A percentile compares a stretch with the other conserved stretches of the same genome.
Conservation (phyloP, 2,329 filamentous ascomycete species). For the Curvularia verruculosa region DNA sequence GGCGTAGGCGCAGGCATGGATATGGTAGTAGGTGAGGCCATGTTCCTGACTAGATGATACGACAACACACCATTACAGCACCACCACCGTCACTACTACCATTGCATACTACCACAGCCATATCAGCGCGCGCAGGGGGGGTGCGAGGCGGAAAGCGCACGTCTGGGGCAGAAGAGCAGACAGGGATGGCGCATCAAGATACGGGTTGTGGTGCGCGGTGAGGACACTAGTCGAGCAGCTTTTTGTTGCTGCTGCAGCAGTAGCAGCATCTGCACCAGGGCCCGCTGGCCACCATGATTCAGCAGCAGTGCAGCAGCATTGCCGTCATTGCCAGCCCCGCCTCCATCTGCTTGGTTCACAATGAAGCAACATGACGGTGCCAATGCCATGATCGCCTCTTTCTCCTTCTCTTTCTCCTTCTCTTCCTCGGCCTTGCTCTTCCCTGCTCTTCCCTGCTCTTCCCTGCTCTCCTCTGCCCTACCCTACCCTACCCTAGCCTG, state of each 20-base stretch:
- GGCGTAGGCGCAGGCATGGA: not conserved
- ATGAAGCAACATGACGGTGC: slow-evolving; percentile 1
- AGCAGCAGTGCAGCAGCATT: slow-evolving; percentile 10
- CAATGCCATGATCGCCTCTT: not conserved
- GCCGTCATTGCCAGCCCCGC: slow-evolving; percentile 21
- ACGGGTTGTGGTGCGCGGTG: slow-evolving; percentile 10
- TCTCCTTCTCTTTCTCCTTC: no score
- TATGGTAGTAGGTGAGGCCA: slow-evolving; percentile 1
- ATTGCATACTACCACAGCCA: not conserved
- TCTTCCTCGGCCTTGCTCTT: no score
- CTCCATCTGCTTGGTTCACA: slow-evolving; percentile 1
- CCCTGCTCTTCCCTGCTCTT: no score
- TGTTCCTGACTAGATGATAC: slow-evolving; percentile 21
- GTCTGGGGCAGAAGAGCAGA: slow-evolving; percentile 15
- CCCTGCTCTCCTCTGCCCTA: no score
- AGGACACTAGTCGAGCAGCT: slow-evolving; percentile 20
- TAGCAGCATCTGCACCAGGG: slow-evolving; percentile 29
- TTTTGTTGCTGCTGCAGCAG: slow-evolving; percentile 25
- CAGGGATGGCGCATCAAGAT: slow-evolving; percentile 22
- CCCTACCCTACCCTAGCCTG: no score
- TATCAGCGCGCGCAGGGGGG: slow-evolving; percentile 10
- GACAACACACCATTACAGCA: not conserved
- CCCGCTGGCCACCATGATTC: slow-evolving; percentile 18
- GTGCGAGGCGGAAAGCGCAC: slow-evolving; percentile 11
- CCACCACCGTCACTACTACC: not conserved